Base-by-base conservation (phyloP, 768 basidiomycete genomes). In the Xerocomus spinulosus region DNA sequence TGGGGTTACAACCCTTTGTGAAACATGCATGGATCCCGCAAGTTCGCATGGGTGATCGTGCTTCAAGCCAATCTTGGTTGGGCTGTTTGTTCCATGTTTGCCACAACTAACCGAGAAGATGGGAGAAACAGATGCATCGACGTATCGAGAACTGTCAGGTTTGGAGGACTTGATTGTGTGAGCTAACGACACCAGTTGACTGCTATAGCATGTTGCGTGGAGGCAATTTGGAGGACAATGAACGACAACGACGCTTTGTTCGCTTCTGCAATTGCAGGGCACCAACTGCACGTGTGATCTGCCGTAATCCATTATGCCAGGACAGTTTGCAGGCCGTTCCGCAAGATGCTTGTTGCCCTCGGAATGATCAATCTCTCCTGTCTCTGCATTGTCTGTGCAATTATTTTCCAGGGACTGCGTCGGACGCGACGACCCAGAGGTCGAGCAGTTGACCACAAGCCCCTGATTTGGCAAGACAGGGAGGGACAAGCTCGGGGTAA, bases 91-190 rank as follows among this genome's bases (percentile, higher is more conserved):
- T 7, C 37, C n/a, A 18, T 41, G 40, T 26, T 26, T 4, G n/a
- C 18, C 21, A 48, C 41, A 12, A 17, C 42, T 42, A 40, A 33
- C 38, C 24, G 42, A 9, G 44, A 56, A 43, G 14, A 61, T 65
- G 1, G 64, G 64, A 25, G 64, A 65, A 40, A 65, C 64, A 35
- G 46, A 51, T 28, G 52, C 56, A 40, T 65, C 63, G n/a, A 51
- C 58, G 20, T 67, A 63, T 54, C 38, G 58, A 30, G 54, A 4
- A 30, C 33, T n/a, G 21, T 33, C 17, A 15, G 24, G 20, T 40
- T 10, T 28, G 20, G 40, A 17, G 24, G 35, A n/a, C 9, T 48
- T 28, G 2, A 41, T 33, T 21, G 6, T 20, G 18, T 41, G 26
- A 33, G 18, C 20, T 6, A 45, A 45, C 5, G n/a, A 25, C 24